Evolutionary conservation across 176 grass and related monocot species (phyloP), one percentile per base, ranked within the genome.

Genomic region (Rhynchospora breviuscula): DNA sequence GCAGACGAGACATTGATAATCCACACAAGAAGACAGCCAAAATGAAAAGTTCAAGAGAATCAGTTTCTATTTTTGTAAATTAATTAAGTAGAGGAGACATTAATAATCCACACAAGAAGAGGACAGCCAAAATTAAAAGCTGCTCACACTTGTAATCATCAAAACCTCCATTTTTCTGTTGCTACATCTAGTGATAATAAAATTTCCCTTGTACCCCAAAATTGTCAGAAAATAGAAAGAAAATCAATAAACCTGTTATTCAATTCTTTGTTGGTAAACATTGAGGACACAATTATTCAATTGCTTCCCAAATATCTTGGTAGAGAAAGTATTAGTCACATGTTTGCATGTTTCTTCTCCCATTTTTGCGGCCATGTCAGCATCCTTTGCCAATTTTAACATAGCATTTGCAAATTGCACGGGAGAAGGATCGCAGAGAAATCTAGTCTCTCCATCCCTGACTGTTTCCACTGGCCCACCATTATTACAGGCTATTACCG

Each of bases 401-500:
- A 94, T 97, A 19, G 91, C 93, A 73, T 86, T 88, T 11, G 93
- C 89, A 25, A 99, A 93, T 63, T 95, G 86, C 10, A 60, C 4
- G 9, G 93, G 89, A 2, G 86, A 86, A n/a, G 96, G 89, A 53
- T 99, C 86, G 3, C 91, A 99, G 0, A 95, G 89, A 83, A 95
- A 99, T 3, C 93, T 93, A 51, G 91, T 92, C 17, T 89, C 88
- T 47, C 88, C 93, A 83, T 90, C 78, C 82, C 88, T 81, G 14
- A 99, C 90, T 52, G 96, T 95, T 83, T 99, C 96, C 57, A 95
- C 88, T 46, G 96, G 91, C 2, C 96, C 93, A 10, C 96, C 93
- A 6, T 91, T 95, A 70, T 93, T 93, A 88, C 96, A 99, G 53
- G 93, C 96, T 70, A 99, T 95, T 77, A 99, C 93, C 22, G 93